Percentiles rank a stretch among this genome's conserved stretches.
phyloP scores from a whole-genome alignment of 345 rosid genomes.

The Melaleuca alternifolia region DNA sequence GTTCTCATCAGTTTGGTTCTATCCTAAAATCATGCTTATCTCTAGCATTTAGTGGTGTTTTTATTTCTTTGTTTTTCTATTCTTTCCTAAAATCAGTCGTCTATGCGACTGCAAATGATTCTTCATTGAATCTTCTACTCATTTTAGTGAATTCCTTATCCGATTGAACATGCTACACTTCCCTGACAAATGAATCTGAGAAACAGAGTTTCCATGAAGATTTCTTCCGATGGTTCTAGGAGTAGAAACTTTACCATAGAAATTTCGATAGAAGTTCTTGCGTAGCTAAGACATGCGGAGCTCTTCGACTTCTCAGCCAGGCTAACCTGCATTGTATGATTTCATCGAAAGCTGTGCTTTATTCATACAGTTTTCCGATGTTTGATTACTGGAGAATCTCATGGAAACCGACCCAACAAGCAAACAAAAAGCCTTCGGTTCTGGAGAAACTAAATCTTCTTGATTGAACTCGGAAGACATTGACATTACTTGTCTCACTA shows the following conservation, averaged over 20 bases:
- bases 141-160: neutral
- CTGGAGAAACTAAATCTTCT: neutral
- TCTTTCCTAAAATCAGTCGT: no score
- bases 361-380: neutral
- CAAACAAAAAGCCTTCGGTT: neutral
- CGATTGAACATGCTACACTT: neutral
- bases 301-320: neutral
- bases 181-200: neutral
- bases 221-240: neutral
- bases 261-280: neutral
- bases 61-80: no score
- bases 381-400: neutral
- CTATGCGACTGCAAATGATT: neutral
- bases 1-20: no score
- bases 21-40: no score
- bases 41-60: no score
- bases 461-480: neutral
- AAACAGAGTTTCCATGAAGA: neutral
- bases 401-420: neutral
- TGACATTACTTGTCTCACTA: neutral
- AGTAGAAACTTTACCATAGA: neutral
- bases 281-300: neutral
- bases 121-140: neutral
- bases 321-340: neutral
- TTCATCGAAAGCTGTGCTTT: neutral